These are phyloP conservation scores for Tetrapyrgos nigripes DNA, from an alignment of 1,284 basidiomycete species.

Conservation along the genomic window DNA sequence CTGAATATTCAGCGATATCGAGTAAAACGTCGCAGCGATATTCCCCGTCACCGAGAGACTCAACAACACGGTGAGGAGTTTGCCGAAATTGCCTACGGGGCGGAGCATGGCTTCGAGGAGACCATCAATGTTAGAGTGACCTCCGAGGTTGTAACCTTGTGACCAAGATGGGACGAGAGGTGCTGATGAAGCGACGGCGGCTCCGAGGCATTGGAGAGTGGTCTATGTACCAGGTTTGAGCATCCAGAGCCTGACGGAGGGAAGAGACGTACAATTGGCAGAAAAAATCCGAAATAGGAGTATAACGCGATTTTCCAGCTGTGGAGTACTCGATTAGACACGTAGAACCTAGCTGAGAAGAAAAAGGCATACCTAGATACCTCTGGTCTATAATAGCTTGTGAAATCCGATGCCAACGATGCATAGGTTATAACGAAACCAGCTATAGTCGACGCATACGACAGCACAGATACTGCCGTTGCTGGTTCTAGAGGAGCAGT, in stretches of 20 bases:
- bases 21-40: slow-evolving; percentile 86
- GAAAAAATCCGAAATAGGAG: slow-evolving; percentile 76
- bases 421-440: slow-evolving; percentile 78
- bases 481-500: slow-evolving; percentile 52
- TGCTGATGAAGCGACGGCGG: slow-evolving; percentile 67
- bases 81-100: slow-evolving; percentile 78
- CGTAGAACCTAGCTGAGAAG: not conserved
- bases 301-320: slow-evolving; percentile 77
- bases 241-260: too few species aligned
- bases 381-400: slow-evolving; percentile 64
- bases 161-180: slow-evolving; percentile 72
- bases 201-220: slow-evolving; percentile 77
- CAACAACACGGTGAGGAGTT: slow-evolving; percentile 87
- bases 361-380: slow-evolving; percentile 56
- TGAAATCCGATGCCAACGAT: slow-evolving; percentile 74
- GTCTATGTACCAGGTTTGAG: slow-evolving; percentile 41
- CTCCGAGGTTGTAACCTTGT: slow-evolving; percentile 61
- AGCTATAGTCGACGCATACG: slow-evolving; percentile 72
- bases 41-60: slow-evolving; percentile 86
- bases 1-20: slow-evolving; percentile 82
- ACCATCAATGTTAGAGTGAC: slow-evolving; percentile 72
- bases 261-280: slow-evolving; percentile 62
- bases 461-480: slow-evolving; percentile 57
- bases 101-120: slow-evolving; percentile 79
- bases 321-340: slow-evolving; percentile 7